Conservation (phyloP, 768 basidiomycete genomes). For the Postia placenta region DNA sequence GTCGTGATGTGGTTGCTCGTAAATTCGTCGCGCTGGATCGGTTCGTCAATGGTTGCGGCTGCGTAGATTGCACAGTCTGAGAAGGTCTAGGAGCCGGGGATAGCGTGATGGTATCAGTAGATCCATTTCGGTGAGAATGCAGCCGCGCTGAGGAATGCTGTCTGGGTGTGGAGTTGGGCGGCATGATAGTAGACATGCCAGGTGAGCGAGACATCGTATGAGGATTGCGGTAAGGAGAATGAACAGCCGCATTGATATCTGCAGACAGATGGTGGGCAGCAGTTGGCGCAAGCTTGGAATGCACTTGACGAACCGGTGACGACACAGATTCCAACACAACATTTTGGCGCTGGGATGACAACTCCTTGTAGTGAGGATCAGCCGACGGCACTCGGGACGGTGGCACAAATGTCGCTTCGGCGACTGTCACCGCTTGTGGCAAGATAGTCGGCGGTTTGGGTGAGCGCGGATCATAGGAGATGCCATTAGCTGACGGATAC, state of each 20-base stretch:
- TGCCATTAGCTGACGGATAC: background rate
- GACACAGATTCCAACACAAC: background rate
- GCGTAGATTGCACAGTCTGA: constrained; percentile 9
- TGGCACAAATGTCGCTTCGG: constrained; percentile 1
- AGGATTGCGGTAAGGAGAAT: constrained; percentile 8
- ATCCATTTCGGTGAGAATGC: constrained; percentile 21
- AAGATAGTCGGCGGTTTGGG: constrained; percentile 7
- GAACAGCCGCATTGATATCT: background rate
- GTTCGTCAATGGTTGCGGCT: constrained; percentile 16
- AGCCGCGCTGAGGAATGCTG: constrained; percentile 18
- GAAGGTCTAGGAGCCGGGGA: constrained; percentile 16
- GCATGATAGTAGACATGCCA: constrained; percentile 4
- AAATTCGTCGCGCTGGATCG: constrained; percentile 14
- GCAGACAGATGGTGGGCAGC: background rate
- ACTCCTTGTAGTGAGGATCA: background rate
- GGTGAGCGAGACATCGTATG: constrained; percentile 8
- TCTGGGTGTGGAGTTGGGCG: constrained; percentile 9
- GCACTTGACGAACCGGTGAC: too few relatives aligned
- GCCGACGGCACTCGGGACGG: background rate
- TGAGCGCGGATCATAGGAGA: constrained; percentile 8
- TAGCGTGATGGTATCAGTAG: constrained; percentile 21
- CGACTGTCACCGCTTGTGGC: background rate
- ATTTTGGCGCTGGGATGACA: background rate
- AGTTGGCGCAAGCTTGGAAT: background rate
- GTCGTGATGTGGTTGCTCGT: constrained; percentile 19